phyloP scores from a whole-genome alignment of 2,329 filamentous ascomycete genomes.

The Ascochyta koolunga region DNA sequence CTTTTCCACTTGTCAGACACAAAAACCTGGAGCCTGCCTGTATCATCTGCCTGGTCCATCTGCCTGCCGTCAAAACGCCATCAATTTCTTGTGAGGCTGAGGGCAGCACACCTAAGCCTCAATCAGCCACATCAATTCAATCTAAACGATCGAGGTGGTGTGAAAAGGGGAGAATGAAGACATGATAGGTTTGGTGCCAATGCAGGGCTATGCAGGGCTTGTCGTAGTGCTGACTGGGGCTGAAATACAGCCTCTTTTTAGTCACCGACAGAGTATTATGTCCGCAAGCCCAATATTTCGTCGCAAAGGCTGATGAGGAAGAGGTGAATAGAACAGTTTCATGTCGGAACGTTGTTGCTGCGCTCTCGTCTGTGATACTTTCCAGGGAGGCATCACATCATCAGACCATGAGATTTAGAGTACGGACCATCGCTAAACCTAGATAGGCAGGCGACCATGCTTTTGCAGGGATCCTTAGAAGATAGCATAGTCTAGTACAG shows the following conservation, averaged over 20 bases:
- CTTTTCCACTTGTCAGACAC: neutral
- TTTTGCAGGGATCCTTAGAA: too few relatives aligned
- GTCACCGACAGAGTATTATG: neutral
- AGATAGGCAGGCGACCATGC: too few relatives aligned
- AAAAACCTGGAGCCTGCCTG: neutral
- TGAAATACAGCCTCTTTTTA: neutral
- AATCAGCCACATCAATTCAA: neutral
- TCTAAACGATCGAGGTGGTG: neutral
- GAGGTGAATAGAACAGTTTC: too few relatives aligned
- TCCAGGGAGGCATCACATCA: too few relatives aligned
- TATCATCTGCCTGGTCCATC: neutral
- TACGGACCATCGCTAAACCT: too few relatives aligned
- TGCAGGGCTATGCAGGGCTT: neutral
- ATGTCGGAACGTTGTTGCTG: neutral
- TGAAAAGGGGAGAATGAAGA: neutral
- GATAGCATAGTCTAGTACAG: too few relatives aligned
- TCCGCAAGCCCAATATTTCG: too few relatives aligned
- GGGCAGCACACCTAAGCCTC: neutral
- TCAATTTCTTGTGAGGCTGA: slow-evolving; percentile 4
- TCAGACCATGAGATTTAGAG: too few relatives aligned
- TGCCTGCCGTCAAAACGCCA: neutral
- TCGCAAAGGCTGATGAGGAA: too few relatives aligned
- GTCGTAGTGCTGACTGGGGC: slow-evolving; percentile 15
- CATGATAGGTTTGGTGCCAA: slow-evolving; percentile 1
- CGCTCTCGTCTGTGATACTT: neutral